Evolutionary conservation across 2,329 filamentous ascomycete species (phyloP).

Genomic region (Fusarium guadeloupense): DNA sequence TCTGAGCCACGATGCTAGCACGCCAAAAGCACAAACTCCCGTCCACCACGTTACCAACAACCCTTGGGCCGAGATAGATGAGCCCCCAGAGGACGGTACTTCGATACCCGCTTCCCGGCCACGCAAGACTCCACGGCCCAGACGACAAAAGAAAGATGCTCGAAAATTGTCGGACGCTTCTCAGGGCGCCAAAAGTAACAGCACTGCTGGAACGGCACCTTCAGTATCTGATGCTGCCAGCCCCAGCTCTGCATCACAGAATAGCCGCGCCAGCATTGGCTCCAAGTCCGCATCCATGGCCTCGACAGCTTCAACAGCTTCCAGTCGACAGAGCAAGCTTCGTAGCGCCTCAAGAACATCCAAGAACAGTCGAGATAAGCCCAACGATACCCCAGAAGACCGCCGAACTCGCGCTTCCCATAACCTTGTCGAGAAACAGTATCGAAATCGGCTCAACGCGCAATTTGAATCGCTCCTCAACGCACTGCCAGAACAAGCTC

Average conservation of each 20-base stretch:
- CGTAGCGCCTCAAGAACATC: slow-evolving; percentile 43
- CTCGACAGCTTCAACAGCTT: slow-evolving; percentile 38
- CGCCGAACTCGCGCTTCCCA: slow-evolving; percentile 43
- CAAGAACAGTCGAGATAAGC: slow-evolving; percentile 40
- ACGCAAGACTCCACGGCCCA: slow-evolving; percentile 31
- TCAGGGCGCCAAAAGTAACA: slow-evolving; percentile 26
- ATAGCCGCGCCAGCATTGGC: slow-evolving; percentile 37
- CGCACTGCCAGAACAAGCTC: slow-evolving; percentile 36
- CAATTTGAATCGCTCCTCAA: slow-evolving; percentile 42
- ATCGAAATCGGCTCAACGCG: slow-evolving; percentile 42
- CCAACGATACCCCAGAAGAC: slow-evolving; percentile 42
- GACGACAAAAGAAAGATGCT: slow-evolving; percentile 31
- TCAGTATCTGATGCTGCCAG: slow-evolving; percentile 39
- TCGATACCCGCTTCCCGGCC: slow-evolving; percentile 16
- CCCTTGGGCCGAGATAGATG: slow-evolving; percentile 41
- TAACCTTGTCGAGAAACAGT: slow-evolving; percentile 44
- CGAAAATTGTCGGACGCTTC: slow-evolving; percentile 33
- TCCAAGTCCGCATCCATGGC: slow-evolving; percentile 39
- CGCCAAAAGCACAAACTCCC: slow-evolving; percentile 41
- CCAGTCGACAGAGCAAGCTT: slow-evolving; percentile 41
- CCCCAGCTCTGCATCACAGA: slow-evolving; percentile 37
- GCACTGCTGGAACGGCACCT: slow-evolving; percentile 25
- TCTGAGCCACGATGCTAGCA: slow-evolving; percentile 34
- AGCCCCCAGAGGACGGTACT: slow-evolving; percentile 16
- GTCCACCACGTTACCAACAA: slow-evolving; percentile 32